Percentiles rank a stretch among this genome's conserved stretches.
Evolutionary conservation across 129 eudicot species (phyloP).

Genomic region (Tanacetum coccineum): DNA sequence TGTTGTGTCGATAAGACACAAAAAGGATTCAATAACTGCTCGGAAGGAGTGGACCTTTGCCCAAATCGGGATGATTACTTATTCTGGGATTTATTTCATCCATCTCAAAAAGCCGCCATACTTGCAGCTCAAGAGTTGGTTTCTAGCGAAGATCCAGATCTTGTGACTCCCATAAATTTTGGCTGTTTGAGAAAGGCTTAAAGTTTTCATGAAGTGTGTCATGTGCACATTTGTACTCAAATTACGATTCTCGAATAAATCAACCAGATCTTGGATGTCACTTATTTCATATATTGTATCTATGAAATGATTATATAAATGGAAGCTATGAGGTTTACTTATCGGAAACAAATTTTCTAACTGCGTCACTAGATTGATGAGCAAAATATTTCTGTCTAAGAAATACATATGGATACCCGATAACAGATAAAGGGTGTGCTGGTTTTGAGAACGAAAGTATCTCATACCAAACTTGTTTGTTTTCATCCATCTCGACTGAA

Average conservation of each 20-base stretch:
- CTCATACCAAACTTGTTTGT: constrained; percentile 86
- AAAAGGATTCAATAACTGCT: constrained; percentile 31
- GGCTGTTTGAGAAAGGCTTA: constrained; percentile 29
- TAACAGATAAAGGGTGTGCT: constrained; percentile 53
- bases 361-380: constrained; percentile 55
- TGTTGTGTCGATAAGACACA: constrained; percentile 40
- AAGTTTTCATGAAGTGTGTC: constrained; percentile 9
- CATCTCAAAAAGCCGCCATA: constrained; percentile 37
- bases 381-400: constrained; percentile 73
- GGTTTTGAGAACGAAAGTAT: constrained; percentile 92
- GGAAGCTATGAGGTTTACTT: constrained; percentile 14
- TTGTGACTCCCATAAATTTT: constrained; percentile 44
- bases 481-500: constrained; percentile 72
- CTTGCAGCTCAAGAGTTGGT: constrained; percentile 34
- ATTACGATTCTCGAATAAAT: constrained; percentile 26
- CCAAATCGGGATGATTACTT: constrained; percentile 28
- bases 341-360: constrained; percentile 53
- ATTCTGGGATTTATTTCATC: constrained; percentile 57
- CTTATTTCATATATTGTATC: not conserved
- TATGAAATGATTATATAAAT: not conserved
- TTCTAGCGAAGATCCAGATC: constrained; percentile 23
- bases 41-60: constrained; percentile 34
- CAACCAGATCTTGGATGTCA: constrained; percentile 10
- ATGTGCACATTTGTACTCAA: not conserved
- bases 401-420: constrained; percentile 80